Percentiles rank a stretch among this genome's conserved stretches.
Evolutionary conservation across 2,329 filamentous ascomycete genomes (phyloP).

Genomic region (Diaporthe sp.): DNA sequence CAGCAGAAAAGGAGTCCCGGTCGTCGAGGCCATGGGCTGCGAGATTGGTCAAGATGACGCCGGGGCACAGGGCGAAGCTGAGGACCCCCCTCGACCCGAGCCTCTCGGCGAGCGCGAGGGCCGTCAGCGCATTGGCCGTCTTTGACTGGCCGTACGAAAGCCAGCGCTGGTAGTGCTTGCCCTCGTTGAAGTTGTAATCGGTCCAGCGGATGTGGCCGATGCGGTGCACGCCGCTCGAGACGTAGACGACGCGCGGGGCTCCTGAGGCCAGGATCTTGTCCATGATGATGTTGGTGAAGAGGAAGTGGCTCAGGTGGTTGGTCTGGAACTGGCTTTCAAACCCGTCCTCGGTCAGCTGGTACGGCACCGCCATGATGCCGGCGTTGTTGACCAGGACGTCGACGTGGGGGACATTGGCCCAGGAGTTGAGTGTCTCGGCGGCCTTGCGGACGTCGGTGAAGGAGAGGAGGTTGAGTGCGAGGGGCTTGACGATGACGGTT

Average conservation of each 20-base stretch:
- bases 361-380: conserved; percentile 29
- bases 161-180: conserved; percentile 34
- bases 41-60: background rate
- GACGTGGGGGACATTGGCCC: conserved; percentile 27
- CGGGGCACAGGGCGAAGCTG: conserved; percentile 27
- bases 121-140: conserved; percentile 33
- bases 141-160: conserved; percentile 35
- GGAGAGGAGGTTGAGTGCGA: conserved; percentile 19
- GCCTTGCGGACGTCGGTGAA: conserved; percentile 24
- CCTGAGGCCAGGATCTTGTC: conserved; percentile 8
- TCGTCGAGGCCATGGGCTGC: background rate
- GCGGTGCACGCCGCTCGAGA: conserved; percentile 26
- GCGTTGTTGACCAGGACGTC: conserved; percentile 38
- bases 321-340: conserved; percentile 29
- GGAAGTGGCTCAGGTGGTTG: conserved; percentile 26
- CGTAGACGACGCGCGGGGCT: background rate
- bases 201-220: conserved; percentile 21
- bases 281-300: conserved; percentile 24
- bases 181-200: conserved; percentile 36
- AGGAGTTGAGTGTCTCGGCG: conserved; percentile 15
- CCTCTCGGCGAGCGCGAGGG: conserved; percentile 27
- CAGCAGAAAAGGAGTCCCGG: background rate
- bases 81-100: conserved; percentile 14
- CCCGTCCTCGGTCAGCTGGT: conserved; percentile 19
- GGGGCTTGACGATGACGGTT: background rate